Evolutionary conservation across 148 eudicot species (phyloP), one percentile per base, ranked within the genome.

Genomic region (Beta vulgaris): DNA sequence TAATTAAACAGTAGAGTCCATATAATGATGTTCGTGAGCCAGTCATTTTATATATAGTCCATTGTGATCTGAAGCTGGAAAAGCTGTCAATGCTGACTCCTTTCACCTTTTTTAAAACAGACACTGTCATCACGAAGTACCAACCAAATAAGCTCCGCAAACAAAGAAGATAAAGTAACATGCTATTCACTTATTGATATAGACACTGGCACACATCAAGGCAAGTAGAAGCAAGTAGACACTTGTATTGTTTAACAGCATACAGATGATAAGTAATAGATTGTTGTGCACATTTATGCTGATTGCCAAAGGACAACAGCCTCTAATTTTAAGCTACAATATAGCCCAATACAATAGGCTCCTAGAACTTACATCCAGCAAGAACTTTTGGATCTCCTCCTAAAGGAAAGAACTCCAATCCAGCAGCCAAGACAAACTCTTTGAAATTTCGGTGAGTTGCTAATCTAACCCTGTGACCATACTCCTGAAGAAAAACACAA

Each of bases 361-460:
- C 13, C 60, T 60, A 68, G 37, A 7, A 82, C 89, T 84, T 84
- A 91, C 93, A 90, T 58, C 79, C 85, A 65, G 93, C 97, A 81
- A 91, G 91, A 78, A 89, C 82, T 89, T 89, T 89, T 34, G 97
- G 97, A 84, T 91, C 97, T 55, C 97, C 97, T 54, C 97, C 94
- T 57, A 91, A 86, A 62, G 91, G 88, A 74, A 76, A 91, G 84
- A 90, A 91, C 83, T 91, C 97, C 91, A 91, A 79, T 49, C 97
- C 97, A 80, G 91, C 79, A 68, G 86, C 25, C 85, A 84, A 72
- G 68, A 92, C 94, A 79, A 92, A 92, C 76, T 90, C 97, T 73
- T 82, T 84, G 77, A 92, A 92, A 82, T 92, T 92, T 44, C 80
- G 83, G 74, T 92, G 97, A 73, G 97, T 92, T 7, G 97, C 97